Evolutionary conservation across 306 rosid species (phyloP), one percentile per base, ranked within the genome.

Genomic region (Ochetophila trinervis): DNA sequence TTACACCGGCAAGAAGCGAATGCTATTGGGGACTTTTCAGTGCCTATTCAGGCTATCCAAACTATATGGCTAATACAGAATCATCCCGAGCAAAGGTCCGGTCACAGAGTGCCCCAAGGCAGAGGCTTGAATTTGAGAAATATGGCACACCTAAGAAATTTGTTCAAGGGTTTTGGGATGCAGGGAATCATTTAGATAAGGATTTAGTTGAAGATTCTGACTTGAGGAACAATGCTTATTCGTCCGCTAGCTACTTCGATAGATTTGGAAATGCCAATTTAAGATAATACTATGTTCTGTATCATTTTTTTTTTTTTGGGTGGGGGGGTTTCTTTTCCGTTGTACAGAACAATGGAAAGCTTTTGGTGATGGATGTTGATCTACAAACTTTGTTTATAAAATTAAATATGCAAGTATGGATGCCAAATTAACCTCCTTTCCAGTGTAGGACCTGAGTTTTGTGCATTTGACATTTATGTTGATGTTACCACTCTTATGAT

Each of bases 21-120:
- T 79, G 76, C 74, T 81, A 91, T 0, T 83, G 88, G 91, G 87
- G 96, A 6, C 77, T 65, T 72, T 83, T 83, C 42, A 73, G 68
- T 32, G 88, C 80, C 36, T 88, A 83, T 74, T 24, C 87, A 0
- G 78, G 89, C 47, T 50, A 76, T 72, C 99, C 97, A 1, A 93
- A 74, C 82, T 93, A 90, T 78, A 93, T 93, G 99, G 83, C 97
- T 53, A 84, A 86, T 76, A 93, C 99, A 1, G 83, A 93, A 68
- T 90, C 99, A 6, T 93, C 84, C 21, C 70, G 75, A 21, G 99
- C 99, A 34, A 93, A 93, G 84, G 88, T 82, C 53, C 77, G 99
- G 75, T 93, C 99, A 44, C 99, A 84, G 10, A 93, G 99, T 79
- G 99, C 90, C 45, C 97, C 97, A 6, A 83, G 85, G 74, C 99